Evolutionary conservation across 306 rosid species (phyloP).

Genomic region (Aeschynomene evenia): DNA sequence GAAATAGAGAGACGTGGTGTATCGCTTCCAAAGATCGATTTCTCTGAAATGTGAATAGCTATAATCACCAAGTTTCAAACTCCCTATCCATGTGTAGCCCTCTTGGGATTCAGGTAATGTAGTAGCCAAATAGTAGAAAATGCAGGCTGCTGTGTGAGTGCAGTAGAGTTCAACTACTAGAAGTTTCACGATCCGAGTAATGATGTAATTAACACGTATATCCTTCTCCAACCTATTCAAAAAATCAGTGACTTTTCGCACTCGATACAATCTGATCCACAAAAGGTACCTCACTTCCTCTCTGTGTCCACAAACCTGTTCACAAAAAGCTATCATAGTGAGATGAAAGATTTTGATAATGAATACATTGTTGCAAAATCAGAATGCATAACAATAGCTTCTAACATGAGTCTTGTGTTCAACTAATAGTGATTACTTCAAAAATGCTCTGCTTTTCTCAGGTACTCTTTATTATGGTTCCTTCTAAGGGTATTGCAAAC

Average conservation of each 20-base stretch:
- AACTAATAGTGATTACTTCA: too few species aligned
- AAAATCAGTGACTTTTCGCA: slow-evolving; percentile 54
- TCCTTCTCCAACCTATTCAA: slow-evolving; percentile 78
- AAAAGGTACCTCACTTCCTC: slow-evolving; percentile 87
- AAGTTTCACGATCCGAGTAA: slow-evolving; percentile 78
- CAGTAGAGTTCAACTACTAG: slow-evolving; percentile 90
- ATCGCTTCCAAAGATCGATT: slow-evolving; percentile 86
- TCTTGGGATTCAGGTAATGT: slow-evolving; percentile 80
- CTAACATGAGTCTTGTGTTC: slow-evolving; percentile 1
- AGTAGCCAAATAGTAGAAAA: slow-evolving; percentile 93
- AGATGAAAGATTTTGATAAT: slow-evolving; percentile 12
- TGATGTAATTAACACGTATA: slow-evolving; percentile 76
- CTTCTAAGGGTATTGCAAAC: slow-evolving; percentile 6
- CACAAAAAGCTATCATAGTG: slow-evolving; percentile 17
- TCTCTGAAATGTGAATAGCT: slow-evolving; percentile 85
- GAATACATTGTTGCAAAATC: slow-evolving; percentile 14
- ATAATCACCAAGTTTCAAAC: slow-evolving; percentile 73
- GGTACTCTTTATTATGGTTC: too few species aligned
- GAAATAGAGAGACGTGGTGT: slow-evolving; percentile 81
- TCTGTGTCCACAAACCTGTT: slow-evolving; percentile 67
- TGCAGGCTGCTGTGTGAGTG: slow-evolving; percentile 98
- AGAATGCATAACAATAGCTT: slow-evolving; percentile 5
- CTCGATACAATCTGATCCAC: slow-evolving; percentile 85
- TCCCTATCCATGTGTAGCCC: slow-evolving; percentile 97
- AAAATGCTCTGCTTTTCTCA: too few species aligned